Evolutionary conservation across 1,139 yeast genomes (phyloP).

Genomic region (Debaryomycetaceae sp.): DNA sequence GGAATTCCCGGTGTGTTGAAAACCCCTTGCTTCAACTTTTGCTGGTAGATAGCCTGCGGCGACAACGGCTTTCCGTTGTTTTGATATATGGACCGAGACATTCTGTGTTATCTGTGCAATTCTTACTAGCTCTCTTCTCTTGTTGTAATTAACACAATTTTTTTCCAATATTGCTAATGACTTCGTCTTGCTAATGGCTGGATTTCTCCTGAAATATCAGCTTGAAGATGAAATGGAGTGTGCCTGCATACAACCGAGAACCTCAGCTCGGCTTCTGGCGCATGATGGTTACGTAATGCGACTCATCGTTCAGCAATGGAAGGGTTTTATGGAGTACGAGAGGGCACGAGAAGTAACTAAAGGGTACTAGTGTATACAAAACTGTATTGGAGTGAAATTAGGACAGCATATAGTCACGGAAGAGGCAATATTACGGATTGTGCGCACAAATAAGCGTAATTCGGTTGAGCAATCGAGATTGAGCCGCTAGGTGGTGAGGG

Average conservation of each 20-base stretch:
- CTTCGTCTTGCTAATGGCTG: neutral
- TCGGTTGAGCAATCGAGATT: no score
- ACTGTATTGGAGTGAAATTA: no score
- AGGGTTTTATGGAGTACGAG: neutral
- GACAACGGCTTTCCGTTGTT: conserved; percentile 67
- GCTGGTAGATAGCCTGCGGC: conserved; percentile 73
- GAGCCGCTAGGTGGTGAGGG: no score
- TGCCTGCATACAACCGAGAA: neutral
- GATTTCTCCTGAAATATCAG: neutral
- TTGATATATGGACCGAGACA: conserved; percentile 57
- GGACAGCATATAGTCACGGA: no score
- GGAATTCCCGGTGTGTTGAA: conserved; percentile 68
- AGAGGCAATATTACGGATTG: no score
- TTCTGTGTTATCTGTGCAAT: conserved; percentile 5
- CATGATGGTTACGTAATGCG: neutral
- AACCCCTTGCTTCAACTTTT: conserved; percentile 72
- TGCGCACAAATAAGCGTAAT: no score
- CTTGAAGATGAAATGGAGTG: neutral
- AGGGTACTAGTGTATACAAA: no score
- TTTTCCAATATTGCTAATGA: neutral
- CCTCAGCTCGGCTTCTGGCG: neutral
- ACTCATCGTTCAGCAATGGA: neutral
- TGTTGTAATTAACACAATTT: neutral
- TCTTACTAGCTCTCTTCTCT: neutral
- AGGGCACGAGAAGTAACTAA: no score